Base-by-base conservation (phyloP, 192 early-diverging fungal species). In the Coemansia pectinata region DNA sequence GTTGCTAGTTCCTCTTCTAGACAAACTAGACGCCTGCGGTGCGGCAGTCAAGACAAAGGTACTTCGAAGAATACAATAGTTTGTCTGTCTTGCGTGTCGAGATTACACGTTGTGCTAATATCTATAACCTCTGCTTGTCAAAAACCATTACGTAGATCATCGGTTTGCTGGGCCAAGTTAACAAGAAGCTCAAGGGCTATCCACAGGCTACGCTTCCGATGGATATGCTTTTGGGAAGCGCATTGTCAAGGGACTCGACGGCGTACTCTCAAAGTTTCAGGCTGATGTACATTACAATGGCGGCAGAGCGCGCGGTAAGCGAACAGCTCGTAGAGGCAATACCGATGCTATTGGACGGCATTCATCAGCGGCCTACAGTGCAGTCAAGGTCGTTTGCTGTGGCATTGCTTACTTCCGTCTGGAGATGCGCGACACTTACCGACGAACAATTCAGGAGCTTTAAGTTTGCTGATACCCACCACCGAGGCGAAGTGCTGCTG, bases 281-380 rank as follows among this genome's bases (percentile, higher is more conserved):
- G 10, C 79, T 97, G 5, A 89, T 98, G 67, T 98, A 95, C 50
- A 64, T 98, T 3, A 88, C 95, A 21, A 93, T 95, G 87, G 94
- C 88, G 0, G 85, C 92, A 31, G 75, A 74, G 15, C 74, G 89
- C 5, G 62, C 89, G 27, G 50, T 67, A 0, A 53, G 76, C 1
- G 73, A 87, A 40, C 86, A 89, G 67, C 67, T 69, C 6, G 66
- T 72, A 10, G 58, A 59, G 8, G 73, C 85, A 27, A 66, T 93
- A 7, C 91, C 94, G 1, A 55, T 71, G 10, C 76, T 97, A 23
- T 68, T 95, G 25, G 84, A 71, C 27, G 87, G 84, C 1, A 89
- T 95, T 7, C 68, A 85, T 7, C 67, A 59, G 36, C 80, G 93
- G 53, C 85, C 88, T 12, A 58, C 59, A 1, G 48, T 85, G 0